Evolutionary conservation across 1,284 basidiomycete genomes (phyloP).

Genomic region (Leccinum discolor): DNA sequence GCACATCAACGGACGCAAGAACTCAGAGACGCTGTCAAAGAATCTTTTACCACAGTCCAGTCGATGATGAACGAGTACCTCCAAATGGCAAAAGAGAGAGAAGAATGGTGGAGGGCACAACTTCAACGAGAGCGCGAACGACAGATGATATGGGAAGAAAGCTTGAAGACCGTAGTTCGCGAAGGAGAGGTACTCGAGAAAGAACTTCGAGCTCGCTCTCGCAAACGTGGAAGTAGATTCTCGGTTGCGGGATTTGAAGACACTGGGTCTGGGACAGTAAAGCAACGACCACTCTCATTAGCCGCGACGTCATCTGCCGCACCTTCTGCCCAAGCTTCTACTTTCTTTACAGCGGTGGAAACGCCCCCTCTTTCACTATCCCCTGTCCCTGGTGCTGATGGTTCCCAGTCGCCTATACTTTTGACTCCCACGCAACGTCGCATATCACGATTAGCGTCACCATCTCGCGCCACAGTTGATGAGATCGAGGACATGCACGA

Average conservation of each 20-base stretch:
- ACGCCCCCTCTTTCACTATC: slow-evolving; percentile 12
- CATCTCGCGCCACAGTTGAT: slow-evolving; percentile 9
- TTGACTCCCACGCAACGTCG: slow-evolving; percentile 32
- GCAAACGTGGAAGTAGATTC: slow-evolving; percentile 57
- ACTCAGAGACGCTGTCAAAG: slow-evolving; percentile 59
- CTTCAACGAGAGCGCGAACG: slow-evolving; percentile 73
- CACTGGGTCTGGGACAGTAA: slow-evolving; percentile 27
- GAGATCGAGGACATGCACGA: slow-evolving; percentile 52
- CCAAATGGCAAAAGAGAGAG: slow-evolving; percentile 78
- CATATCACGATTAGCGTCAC: slow-evolving; percentile 13
- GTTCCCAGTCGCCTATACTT: slow-evolving; percentile 16
- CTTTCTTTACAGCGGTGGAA: slow-evolving; percentile 23
- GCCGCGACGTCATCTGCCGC: slow-evolving; percentile 8
- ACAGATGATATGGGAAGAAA: slow-evolving; percentile 90
- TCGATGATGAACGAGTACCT: slow-evolving; percentile 70
- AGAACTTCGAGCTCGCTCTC: slow-evolving; percentile 68
- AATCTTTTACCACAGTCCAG: slow-evolving; percentile 62
- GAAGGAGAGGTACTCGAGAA: slow-evolving; percentile 88
- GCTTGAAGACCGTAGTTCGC: slow-evolving; percentile 81
- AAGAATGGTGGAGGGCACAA: slow-evolving; percentile 73
- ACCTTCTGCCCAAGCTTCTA: slow-evolving; percentile 18
- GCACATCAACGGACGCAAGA: slow-evolving; percentile 42
- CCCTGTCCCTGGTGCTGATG: slow-evolving; percentile 3
- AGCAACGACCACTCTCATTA: slow-evolving; percentile 25
- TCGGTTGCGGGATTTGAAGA: slow-evolving; percentile 36